Evolutionary conservation across 2,329 filamentous ascomycete species (phyloP).

Genomic region (Grosmannia clavigera): DNA sequence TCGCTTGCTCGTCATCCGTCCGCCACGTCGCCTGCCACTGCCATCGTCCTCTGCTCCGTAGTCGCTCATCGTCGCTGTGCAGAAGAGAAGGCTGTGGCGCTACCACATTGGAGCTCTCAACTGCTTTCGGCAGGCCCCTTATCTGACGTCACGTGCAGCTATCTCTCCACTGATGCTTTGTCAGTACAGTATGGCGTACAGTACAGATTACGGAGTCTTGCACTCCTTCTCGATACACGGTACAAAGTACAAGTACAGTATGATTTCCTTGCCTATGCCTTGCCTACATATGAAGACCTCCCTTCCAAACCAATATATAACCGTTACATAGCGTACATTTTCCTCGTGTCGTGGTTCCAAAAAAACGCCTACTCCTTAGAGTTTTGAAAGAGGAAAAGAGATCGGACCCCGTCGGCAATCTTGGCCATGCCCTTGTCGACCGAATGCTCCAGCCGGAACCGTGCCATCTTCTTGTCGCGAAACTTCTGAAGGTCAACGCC

Average conservation of each 20-base stretch:
- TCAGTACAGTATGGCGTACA: background rate
- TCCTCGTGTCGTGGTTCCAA: too few relatives aligned
- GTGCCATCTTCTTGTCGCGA: constrained; percentile 10
- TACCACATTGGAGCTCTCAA: too few relatives aligned
- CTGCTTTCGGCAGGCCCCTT: background rate
- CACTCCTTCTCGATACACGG: too few relatives aligned
- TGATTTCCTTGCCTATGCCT: too few relatives aligned
- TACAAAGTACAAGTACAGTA: too few relatives aligned
- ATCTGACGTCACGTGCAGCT: background rate
- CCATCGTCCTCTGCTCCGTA: background rate
- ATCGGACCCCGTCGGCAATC: constrained; percentile 9
- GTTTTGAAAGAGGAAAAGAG: constrained; percentile 7
- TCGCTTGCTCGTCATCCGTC: background rate
- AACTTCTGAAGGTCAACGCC: constrained; percentile 8
- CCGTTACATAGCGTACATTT: too few relatives aligned
- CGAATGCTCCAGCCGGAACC: constrained; percentile 8
- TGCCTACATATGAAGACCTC: too few relatives aligned
- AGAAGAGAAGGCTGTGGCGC: too few relatives aligned
- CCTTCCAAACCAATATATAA: too few relatives aligned
- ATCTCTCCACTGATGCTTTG: background rate
- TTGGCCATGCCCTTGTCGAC: constrained; percentile 12
- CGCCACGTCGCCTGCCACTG: background rate
- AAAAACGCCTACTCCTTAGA: too few relatives aligned
- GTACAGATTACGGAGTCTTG: background rate
- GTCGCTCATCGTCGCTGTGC: background rate